A percentile compares a stretch with the other conserved stretches of the same genome.
Conservation (phyloP, 345 rosid species). For the Moricandia arvensis region DNA sequence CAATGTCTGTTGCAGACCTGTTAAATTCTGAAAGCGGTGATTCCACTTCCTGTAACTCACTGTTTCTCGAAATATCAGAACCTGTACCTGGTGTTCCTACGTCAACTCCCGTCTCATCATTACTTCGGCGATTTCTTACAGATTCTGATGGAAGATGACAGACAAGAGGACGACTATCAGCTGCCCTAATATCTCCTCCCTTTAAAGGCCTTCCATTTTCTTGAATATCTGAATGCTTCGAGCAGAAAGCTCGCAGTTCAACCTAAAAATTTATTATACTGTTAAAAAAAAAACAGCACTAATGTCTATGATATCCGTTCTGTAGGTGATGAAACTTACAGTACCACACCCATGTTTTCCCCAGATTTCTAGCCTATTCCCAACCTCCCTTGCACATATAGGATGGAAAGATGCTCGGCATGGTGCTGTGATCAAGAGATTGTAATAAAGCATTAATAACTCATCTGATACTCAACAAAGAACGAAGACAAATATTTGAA, state of each 20-base stretch:
- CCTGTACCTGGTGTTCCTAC: slow-evolving; percentile 44
- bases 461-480: slow-evolving; percentile 3
- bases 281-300: slow-evolving; percentile 15
- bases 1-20: slow-evolving; percentile 42
- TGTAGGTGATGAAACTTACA: slow-evolving; percentile 50
- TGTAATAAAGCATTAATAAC: slow-evolving; percentile 43
- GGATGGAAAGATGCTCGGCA: slow-evolving; percentile 97
- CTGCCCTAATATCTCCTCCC: slow-evolving; percentile 39
- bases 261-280: slow-evolving; percentile 49
- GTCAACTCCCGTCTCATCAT: slow-evolving; percentile 46
- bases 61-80: slow-evolving; percentile 54
- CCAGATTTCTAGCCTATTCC: slow-evolving; percentile 88
- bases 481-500: too few species aligned
- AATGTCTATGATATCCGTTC: slow-evolving; percentile 2
- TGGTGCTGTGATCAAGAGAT: slow-evolving; percentile 54
- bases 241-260: slow-evolving; percentile 92
- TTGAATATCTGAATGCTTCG: slow-evolving; percentile 71
- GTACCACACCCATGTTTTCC: slow-evolving; percentile 75
- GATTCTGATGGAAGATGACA: slow-evolving; percentile 41
- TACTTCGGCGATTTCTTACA: slow-evolving; percentile 42
- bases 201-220: slow-evolving; percentile 32
- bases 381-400: slow-evolving; percentile 90
- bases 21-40: slow-evolving; percentile 46
- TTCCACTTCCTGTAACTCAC: slow-evolving; percentile 48
- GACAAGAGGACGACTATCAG: slow-evolving; percentile 35